phyloP scores from a whole-genome alignment of 2,329 filamentous ascomycete genomes.

The Monilinia polystroma region DNA sequence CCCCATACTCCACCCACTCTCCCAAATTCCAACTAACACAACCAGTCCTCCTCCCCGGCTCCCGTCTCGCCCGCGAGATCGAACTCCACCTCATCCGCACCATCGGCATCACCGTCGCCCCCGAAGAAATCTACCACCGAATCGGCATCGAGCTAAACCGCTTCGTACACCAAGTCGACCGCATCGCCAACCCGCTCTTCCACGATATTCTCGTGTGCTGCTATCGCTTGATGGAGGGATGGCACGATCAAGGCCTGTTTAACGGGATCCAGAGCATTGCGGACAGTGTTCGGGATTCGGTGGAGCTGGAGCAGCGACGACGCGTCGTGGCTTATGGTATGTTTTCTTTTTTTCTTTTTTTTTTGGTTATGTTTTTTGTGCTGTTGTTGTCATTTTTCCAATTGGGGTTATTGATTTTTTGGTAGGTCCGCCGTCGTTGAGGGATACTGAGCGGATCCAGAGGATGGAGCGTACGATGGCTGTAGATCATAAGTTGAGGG shows the following conservation, averaged over 20 bases:
- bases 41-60: background rate
- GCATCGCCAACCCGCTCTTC: background rate
- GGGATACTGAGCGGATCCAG: background rate
- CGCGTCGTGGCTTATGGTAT: background rate
- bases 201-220: constrained; percentile 6
- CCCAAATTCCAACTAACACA: background rate
- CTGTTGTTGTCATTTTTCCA: background rate
- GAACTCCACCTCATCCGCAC: background rate
- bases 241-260: background rate
- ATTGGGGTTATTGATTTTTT: background rate
- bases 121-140: background rate
- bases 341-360: background rate
- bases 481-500: background rate
- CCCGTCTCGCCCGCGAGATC: background rate
- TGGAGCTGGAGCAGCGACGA: background rate
- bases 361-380: background rate
- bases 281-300: background rate
- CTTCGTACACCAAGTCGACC: background rate
- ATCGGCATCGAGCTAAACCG: background rate
- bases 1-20: background rate
- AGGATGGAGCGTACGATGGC: background rate
- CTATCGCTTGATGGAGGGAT: background rate
- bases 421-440: background rate
- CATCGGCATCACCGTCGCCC: background rate
- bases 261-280: background rate